Conservation (phyloP, 108 stramenopile species). For the Skeletonema marinoi region DNA sequence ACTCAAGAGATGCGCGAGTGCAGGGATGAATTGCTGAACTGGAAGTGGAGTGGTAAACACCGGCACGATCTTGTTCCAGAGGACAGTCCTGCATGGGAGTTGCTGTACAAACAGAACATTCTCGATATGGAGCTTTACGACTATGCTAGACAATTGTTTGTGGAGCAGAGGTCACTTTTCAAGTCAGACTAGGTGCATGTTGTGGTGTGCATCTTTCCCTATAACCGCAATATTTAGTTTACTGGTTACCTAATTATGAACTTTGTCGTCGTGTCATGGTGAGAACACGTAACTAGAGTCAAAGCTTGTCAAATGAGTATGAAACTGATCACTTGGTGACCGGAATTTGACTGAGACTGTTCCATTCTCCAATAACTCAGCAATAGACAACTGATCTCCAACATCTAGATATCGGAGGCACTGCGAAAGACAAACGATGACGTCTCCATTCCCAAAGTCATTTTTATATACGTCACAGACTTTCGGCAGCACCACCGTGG, state of each 20-base stretch:
- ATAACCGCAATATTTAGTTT: no score
- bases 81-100: slow-evolving; percentile 45
- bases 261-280: background rate
- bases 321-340: slow-evolving; percentile 26
- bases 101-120: slow-evolving; percentile 51
- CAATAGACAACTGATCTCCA: slow-evolving; percentile 33
- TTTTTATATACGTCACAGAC: slow-evolving; percentile 82
- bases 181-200: background rate
- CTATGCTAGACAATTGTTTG: slow-evolving; percentile 51
- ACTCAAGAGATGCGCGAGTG: background rate
- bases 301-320: slow-evolving; percentile 19
- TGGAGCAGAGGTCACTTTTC: slow-evolving; percentile 4
- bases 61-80: background rate
- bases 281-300: background rate
- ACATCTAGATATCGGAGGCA: slow-evolving; percentile 65
- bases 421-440: slow-evolving; percentile 50
- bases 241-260: no score
- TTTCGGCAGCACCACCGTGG: slow-evolving; percentile 72
- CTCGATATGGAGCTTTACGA: slow-evolving; percentile 56
- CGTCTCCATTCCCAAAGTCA: slow-evolving; percentile 79
- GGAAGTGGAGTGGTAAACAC: background rate
- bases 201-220: background rate
- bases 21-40: background rate
- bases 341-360: slow-evolving; percentile 25
- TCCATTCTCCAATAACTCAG: slow-evolving; percentile 32